A percentile compares a stretch with the other conserved stretches of the same genome.
Evolutionary conservation across 805 yeast genomes (phyloP).

Genomic region (Ogataea nakhonphanomensis): DNA sequence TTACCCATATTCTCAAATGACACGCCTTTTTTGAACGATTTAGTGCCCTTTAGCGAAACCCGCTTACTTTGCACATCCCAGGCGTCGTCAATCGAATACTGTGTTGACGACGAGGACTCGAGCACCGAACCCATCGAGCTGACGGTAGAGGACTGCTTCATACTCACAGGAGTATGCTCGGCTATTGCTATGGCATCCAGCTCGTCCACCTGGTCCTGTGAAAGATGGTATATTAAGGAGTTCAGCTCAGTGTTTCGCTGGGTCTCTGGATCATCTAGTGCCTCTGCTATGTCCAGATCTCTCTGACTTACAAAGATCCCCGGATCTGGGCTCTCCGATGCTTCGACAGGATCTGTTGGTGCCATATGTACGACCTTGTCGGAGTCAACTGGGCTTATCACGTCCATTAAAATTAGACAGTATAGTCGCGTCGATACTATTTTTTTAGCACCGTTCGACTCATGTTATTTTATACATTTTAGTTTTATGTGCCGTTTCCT

Average conservation of each 20-base stretch:
- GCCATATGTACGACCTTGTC: background rate
- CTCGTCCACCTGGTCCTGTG: slow-evolving; percentile 17
- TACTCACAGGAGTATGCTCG: slow-evolving; percentile 12
- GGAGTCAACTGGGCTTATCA: background rate
- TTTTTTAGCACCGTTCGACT: background rate
- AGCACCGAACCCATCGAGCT: slow-evolving; percentile 7
- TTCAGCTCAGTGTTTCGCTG: slow-evolving; percentile 29
- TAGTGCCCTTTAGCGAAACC: slow-evolving; percentile 9
- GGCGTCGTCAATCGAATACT: slow-evolving; percentile 2
- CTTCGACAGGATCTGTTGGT: background rate
- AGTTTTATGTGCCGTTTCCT: slow-evolving; percentile 81
- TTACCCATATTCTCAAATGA: slow-evolving; percentile 43
- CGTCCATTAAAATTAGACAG: slow-evolving; percentile 1
- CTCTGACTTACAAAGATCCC: background rate
- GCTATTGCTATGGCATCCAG: slow-evolving; percentile 8
- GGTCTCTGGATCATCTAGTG: slow-evolving; percentile 25
- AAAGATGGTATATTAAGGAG: slow-evolving; percentile 27
- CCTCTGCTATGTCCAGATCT: slow-evolving; percentile 4
- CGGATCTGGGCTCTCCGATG: background rate
- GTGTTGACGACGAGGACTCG: slow-evolving; percentile 1
- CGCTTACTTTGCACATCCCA: slow-evolving; percentile 4
- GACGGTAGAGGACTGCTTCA: slow-evolving; percentile 19
- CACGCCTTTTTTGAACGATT: slow-evolving; percentile 31
- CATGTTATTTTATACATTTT: background rate
- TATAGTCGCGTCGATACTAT: slow-evolving; percentile 4